Base-by-base conservation (phyloP, 768 basidiomycete species). In the Xerocomellus intermedius region DNA sequence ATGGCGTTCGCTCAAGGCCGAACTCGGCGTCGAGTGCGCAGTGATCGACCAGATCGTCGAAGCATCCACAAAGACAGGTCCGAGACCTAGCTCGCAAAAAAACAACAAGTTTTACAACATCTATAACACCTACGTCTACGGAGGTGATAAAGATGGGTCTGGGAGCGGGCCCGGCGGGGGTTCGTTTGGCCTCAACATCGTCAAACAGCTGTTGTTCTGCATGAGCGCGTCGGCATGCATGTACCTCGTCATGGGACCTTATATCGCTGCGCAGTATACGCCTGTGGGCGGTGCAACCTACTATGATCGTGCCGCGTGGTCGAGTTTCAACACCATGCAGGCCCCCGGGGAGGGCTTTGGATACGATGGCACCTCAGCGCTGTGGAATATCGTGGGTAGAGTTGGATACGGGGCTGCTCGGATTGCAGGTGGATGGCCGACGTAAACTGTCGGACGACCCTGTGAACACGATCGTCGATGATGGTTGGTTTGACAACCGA, bases 231-330 rank as follows among this genome's bases (percentile, higher is more conserved):
- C 83, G 4, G 82, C 85, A 10, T 73, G 84, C 33, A 77, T 86
- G 55, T 75, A 86, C 58, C 73, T 88, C 44, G 79, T 82, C 45
- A 74, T 86, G 65, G 79, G 81, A 3, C 85, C 85, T 17, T 82
- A 83, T 54, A 75, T 77, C 50, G 71, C 84, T 54, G 78, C 79
- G 7, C 84, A 83, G 42, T 80, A 82, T 44, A 78, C 79, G 46
- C 69, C 73, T 17, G 74, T 82, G 5, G 85, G 86, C 0, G 87
- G 88, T n/a, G 76, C 85, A 38, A 86, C 84, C 33, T 84, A 84
- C 59, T 86, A 89, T 61, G 90, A 93, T 63, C 85, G 90, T 12
- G 77, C 81, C 8, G 87, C 87, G 26, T 93, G 91, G 91, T 77
- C 77, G 52, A 86, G 83, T 67, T 91, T 89, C 72, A 91, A 92